Evolutionary conservation across 768 basidiomycete genomes (phyloP), one percentile per base, ranked within the genome.

Genomic region (Kockovaella imperatae): DNA sequence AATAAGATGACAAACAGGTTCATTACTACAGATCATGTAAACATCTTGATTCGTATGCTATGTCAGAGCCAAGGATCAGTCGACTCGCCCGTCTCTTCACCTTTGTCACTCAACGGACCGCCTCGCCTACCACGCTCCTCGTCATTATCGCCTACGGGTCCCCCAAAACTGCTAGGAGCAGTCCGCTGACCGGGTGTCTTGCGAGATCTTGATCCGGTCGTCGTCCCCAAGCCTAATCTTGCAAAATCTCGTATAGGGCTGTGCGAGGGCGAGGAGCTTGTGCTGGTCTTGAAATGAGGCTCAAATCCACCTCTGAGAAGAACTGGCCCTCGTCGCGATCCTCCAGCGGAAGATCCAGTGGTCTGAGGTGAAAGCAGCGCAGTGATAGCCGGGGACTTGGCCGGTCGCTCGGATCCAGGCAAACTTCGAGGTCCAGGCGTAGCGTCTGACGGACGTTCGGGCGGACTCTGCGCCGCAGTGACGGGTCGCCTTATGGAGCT

Each of bases 221-320:
- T 10, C 18, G 6, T 25, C 23, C 40, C 18, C 11, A 42, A 10
- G 10, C 23, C 25, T 42, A 48, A 34, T 8, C 52, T 23, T 14
- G 39, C 49, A 35, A 61, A 57, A 50, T 56, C 56, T 14, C 61
- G 49, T 14, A 53, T 56, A 30, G 59, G 59, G 17, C 52, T 54
- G 40, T 60, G 55, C 6, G 52, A 52, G 7, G 57, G 57, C 29
- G 52, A 50, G 40, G 3, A 30, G 40, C 6, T 45, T 35, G 3
- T 20, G n/a, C 18, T 40, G 29, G 23, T 39, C 5, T 11, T 42
- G 6, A 23, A 20, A 15, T 34, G 44, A 21, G 59, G 55, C 3
- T 56, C 60, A 30, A 66, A 66, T 3, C 64, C 64, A n/a, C 64
- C 64, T 14, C 64, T 52, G 3, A 66, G 53, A 11, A 66, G 49